phyloP scores from a whole-genome alignment of 805 yeast species.

The Metschnikowia orientalis region DNA sequence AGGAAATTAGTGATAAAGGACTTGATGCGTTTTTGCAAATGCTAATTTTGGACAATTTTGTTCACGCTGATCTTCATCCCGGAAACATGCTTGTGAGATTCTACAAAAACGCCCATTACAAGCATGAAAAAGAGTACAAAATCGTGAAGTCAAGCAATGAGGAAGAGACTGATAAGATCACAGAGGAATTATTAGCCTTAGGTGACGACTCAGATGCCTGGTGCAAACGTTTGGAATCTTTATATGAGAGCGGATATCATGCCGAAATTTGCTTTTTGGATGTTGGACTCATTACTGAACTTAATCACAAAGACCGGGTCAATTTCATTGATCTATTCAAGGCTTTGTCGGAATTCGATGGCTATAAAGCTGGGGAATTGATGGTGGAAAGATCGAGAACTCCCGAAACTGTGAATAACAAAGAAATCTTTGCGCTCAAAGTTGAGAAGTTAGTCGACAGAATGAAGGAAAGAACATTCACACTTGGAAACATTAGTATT shows the following conservation, averaged over 20 bases:
- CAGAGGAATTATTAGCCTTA: slow-evolving; percentile 35
- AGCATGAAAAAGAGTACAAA: slow-evolving; percentile 40
- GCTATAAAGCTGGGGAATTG: slow-evolving; percentile 88
- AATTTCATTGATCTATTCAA: slow-evolving; percentile 88
- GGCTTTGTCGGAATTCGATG: slow-evolving; percentile 87
- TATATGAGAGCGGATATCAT: slow-evolving; percentile 57
- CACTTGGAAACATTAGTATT: slow-evolving; percentile 85
- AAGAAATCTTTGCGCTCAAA: slow-evolving; percentile 80
- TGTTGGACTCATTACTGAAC: slow-evolving; percentile 89
- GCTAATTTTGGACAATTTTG: slow-evolving; percentile 89
- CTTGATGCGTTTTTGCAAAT: slow-evolving; percentile 89
- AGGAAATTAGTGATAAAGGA: slow-evolving; percentile 71
- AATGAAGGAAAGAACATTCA: slow-evolving; percentile 83
- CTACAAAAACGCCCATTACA: slow-evolving; percentile 45
- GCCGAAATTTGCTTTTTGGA: slow-evolving; percentile 91
- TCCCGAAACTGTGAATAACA: slow-evolving; percentile 84
- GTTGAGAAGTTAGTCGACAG: slow-evolving; percentile 78
- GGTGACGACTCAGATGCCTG: slow-evolving; percentile 39
- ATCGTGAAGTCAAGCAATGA: slow-evolving; percentile 41
- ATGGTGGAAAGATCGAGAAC: slow-evolving; percentile 95
- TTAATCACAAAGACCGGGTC: slow-evolving; percentile 68
- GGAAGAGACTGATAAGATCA: slow-evolving; percentile 43
- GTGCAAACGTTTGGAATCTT: slow-evolving; percentile 40
- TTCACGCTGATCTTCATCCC: slow-evolving; percentile 95
- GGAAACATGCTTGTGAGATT: slow-evolving; percentile 86